Percentiles rank a stretch among this genome's conserved stretches.
Evolutionary conservation across 163 green algal genomes (phyloP).

Genomic region (Volvox carteri): DNA sequence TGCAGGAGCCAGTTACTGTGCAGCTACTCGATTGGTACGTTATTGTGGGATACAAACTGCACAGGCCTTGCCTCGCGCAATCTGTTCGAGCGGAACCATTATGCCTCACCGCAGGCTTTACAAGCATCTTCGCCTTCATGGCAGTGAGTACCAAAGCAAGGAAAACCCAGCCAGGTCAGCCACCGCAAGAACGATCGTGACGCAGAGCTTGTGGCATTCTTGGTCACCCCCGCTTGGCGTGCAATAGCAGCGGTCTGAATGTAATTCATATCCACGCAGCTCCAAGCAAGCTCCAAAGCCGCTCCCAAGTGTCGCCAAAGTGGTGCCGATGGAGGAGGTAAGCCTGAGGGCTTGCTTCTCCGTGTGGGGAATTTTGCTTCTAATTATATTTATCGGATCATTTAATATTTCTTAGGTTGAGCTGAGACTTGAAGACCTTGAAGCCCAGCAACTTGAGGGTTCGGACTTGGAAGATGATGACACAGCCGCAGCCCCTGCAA

Average conservation of each 20-base stretch:
- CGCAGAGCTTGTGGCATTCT: neutral
- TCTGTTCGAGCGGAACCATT: too few species aligned
- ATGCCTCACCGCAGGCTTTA: constrained; percentile 23
- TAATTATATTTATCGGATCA: too few species aligned
- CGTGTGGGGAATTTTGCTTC: neutral
- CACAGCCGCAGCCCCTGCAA: neutral
- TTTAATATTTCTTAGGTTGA: constrained; percentile 24
- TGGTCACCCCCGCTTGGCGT: neutral
- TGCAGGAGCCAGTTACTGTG: neutral
- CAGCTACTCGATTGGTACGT: constrained; percentile 52
- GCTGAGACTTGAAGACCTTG: constrained; percentile 48
- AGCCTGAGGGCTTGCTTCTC: neutral
- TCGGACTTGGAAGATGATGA: constrained; percentile 53
- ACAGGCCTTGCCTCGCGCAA: too few species aligned
- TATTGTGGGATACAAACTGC: too few species aligned
- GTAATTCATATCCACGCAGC: neutral
- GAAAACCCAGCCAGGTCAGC: constrained; percentile 15
- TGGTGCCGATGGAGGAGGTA: neutral
- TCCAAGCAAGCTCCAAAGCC: constrained; percentile 23
- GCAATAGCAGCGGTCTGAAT: constrained; percentile 1
- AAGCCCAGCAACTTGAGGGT: constrained; percentile 44
- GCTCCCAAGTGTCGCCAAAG: neutral
- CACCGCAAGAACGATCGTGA: constrained; percentile 8
- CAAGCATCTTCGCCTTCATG: constrained; percentile 40
- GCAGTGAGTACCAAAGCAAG: constrained; percentile 39